phyloP scores from a whole-genome alignment of 345 rosid species.

The Populus nigra region DNA sequence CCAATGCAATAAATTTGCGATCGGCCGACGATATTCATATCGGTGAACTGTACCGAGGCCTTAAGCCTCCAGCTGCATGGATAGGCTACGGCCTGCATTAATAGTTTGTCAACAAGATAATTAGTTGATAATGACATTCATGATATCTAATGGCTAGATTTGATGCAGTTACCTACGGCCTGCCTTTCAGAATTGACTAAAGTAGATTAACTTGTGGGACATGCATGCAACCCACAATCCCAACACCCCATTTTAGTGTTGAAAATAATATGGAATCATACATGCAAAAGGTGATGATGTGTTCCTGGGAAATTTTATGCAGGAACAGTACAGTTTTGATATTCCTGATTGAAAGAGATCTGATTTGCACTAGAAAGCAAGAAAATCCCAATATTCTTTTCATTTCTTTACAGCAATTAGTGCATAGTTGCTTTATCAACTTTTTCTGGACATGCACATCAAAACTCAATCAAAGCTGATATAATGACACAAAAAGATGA shows the following conservation, averaged over 20 bases:
- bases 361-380: constrained; percentile 1
- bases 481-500: background rate
- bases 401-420: constrained; percentile 15
- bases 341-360: background rate
- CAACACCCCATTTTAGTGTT: constrained; percentile 8
- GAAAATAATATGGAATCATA: constrained; percentile 1
- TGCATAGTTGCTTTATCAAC: background rate
- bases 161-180: background rate
- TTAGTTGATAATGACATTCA: background rate
- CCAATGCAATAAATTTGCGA: no score
- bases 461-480: background rate
- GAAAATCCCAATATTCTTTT: constrained; percentile 5
- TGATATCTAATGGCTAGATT: background rate
- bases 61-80: no score
- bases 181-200: constrained; percentile 3
- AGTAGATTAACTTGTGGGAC: constrained; percentile 12
- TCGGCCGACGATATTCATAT: no score
- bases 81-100: no score
- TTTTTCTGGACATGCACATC: background rate
- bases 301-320: background rate
- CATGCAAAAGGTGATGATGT: constrained; percentile 3
- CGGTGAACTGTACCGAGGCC: no score
- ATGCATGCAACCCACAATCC: constrained; percentile 5
- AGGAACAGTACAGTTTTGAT: background rate
- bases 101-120: background rate